Evolutionary conservation across 208 protist species (phyloP).

Genomic region (Leptomonas pyrrhocoris): DNA sequence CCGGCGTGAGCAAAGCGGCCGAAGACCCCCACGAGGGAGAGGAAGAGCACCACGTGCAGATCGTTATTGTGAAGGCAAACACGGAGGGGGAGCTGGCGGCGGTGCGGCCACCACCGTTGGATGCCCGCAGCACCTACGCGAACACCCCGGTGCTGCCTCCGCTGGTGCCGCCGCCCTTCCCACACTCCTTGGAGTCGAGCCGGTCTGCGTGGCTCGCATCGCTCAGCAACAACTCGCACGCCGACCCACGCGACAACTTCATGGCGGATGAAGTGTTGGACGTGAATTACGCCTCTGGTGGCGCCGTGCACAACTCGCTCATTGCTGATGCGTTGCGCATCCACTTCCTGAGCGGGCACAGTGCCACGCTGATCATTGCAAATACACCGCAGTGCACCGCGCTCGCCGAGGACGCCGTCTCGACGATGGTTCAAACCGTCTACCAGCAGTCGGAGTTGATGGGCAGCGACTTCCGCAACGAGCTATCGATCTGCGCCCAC

Average conservation of each 20-base stretch:
- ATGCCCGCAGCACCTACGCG: background rate
- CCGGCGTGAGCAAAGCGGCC: conserved; percentile 1
- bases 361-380: conserved; percentile 34
- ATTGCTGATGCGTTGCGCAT: conserved; percentile 25
- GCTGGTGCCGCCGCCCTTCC: background rate
- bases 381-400: conserved; percentile 38
- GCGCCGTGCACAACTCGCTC: conserved; percentile 12
- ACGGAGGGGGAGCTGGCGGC: background rate
- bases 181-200: background rate
- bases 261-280: conserved; percentile 38
- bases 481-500: conserved; percentile 36
- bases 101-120: conserved; percentile 15
- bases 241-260: conserved; percentile 5
- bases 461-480: conserved; percentile 27
- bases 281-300: conserved; percentile 27
- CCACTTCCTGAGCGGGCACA: conserved; percentile 49
- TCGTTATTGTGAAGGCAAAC: conserved; percentile 18
- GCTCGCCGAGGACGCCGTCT: conserved; percentile 41
- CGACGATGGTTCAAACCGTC: conserved; percentile 28
- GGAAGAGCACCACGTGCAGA: conserved; percentile 21
- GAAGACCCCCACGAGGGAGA: background rate
- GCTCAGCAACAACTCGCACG: background rate
- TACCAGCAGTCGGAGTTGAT: conserved; percentile 20
- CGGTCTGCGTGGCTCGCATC: background rate
- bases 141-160: conserved; percentile 17